These are phyloP conservation scores for Aspergillus japonicus DNA, from an alignment of 2,329 filamentous ascomycete species.

Conservation along the genomic window DNA sequence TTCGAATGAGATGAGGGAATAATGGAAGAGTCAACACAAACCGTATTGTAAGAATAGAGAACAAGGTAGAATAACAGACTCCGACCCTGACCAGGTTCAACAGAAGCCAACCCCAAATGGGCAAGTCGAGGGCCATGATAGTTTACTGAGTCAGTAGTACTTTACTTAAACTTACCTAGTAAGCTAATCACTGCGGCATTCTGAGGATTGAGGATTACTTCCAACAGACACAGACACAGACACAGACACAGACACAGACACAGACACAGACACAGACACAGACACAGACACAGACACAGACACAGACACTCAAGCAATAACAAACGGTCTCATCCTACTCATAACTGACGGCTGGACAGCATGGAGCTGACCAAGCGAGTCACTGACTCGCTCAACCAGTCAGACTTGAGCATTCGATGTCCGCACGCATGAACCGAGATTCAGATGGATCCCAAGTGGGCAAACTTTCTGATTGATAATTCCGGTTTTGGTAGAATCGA, in stretches of 20 bases:
- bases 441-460: neutral
- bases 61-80: too few relatives aligned
- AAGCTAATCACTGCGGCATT: too few relatives aligned
- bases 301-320: too few relatives aligned
- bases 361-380: neutral
- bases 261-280: too few relatives aligned
- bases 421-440: neutral
- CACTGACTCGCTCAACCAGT: neutral
- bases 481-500: slow-evolving; percentile 1
- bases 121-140: neutral
- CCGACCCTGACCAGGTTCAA: neutral
- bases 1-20: neutral
- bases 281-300: too few relatives aligned
- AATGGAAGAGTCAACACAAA: neutral
- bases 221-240: too few relatives aligned
- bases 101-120: neutral
- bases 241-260: too few relatives aligned
- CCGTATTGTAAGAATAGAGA: neutral
- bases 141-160: too few relatives aligned
- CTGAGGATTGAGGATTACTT: too few relatives aligned
- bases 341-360: too few relatives aligned
- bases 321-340: too few relatives aligned
- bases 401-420: neutral
- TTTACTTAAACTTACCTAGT: too few relatives aligned
- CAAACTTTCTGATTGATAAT: slow-evolving; percentile 15